Evolutionary conservation across 768 basidiomycete species (phyloP).

Genomic region (Holtermanniella nyarrowii): DNA sequence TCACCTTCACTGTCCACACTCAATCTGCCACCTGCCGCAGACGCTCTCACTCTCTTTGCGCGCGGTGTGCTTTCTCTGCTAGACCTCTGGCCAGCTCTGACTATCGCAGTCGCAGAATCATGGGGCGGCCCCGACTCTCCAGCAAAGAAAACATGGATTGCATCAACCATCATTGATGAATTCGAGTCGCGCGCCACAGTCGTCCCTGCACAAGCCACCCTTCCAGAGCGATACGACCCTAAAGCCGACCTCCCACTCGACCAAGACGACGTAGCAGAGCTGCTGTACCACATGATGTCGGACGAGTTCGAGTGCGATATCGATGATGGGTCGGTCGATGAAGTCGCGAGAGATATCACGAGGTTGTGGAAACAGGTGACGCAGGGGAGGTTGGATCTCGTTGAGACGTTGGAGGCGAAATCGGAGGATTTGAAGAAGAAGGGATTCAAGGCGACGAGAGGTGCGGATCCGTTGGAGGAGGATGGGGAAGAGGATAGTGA

Average conservation of each 20-base stretch:
- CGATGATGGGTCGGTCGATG: constrained; percentile 73
- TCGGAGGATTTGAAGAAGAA: constrained; percentile 15
- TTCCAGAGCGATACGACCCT: constrained; percentile 9
- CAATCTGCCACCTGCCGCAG: background rate
- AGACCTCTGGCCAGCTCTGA: constrained; percentile 71
- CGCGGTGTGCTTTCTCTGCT: constrained; percentile 76
- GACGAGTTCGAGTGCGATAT: constrained; percentile 78
- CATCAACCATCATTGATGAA: constrained; percentile 45
- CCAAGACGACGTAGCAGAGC: constrained; percentile 65
- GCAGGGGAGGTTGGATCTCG: constrained; percentile 46
- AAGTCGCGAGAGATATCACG: constrained; percentile 55
- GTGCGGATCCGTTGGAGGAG: constrained; percentile 8
- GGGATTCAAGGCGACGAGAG: constrained; percentile 19
- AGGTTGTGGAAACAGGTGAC: constrained; percentile 30
- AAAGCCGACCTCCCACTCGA: constrained; percentile 45
- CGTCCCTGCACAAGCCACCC: constrained; percentile 46
- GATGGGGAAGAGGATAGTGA: constrained; percentile 19
- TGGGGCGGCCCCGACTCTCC: constrained; percentile 73
- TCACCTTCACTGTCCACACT: background rate
- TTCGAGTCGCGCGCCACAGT: constrained; percentile 57
- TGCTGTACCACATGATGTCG: constrained; percentile 68
- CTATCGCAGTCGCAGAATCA: constrained; percentile 68
- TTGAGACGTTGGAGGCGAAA: constrained; percentile 54
- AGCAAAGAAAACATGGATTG: constrained; percentile 74
- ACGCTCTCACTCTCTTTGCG: constrained; percentile 56